These are phyloP conservation scores for Neofusicoccum parvum DNA, from an alignment of 2,329 filamentous ascomycete genomes.

Conservation along the genomic window DNA sequence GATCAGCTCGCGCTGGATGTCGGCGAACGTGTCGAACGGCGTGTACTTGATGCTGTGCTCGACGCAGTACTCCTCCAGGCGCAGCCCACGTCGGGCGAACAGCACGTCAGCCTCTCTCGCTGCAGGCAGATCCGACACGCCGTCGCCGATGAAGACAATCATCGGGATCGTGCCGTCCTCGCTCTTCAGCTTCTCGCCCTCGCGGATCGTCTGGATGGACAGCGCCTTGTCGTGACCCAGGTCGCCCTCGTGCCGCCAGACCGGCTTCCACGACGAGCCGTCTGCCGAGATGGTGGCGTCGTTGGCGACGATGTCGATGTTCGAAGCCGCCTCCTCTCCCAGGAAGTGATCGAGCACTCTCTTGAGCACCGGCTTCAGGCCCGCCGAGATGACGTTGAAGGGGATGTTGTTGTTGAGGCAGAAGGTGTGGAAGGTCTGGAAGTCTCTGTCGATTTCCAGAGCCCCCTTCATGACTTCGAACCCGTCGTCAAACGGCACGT, in stretches of 20 bases:
- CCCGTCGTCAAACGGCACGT: conserved; percentile 68
- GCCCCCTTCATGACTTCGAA: conserved; percentile 64
- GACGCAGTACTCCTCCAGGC: conserved; percentile 67
- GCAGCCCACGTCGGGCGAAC: conserved; percentile 66
- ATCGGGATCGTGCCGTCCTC: conserved; percentile 65
- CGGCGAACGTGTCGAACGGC: conserved; percentile 67
- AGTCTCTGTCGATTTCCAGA: conserved; percentile 66
- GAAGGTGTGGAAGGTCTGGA: conserved; percentile 65
- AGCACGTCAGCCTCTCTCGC: conserved; percentile 68
- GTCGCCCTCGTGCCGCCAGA: conserved; percentile 68
- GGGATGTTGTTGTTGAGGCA: conserved; percentile 65
- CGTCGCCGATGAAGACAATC: conserved; percentile 71
- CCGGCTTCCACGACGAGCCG: conserved; percentile 62
- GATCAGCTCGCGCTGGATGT: conserved; percentile 64
- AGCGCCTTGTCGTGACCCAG: conserved; percentile 69
- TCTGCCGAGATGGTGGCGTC: conserved; percentile 62
- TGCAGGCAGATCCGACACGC: conserved; percentile 67
- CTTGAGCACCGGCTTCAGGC: conserved; percentile 65
- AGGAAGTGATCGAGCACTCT: conserved; percentile 66
- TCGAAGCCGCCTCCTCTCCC: conserved; percentile 60
- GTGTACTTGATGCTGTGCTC: conserved; percentile 63
- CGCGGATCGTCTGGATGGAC: conserved; percentile 64
- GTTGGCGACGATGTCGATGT: conserved; percentile 70
- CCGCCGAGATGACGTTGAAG: conserved; percentile 70
- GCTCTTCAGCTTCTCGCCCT: conserved; percentile 54